Evolutionary conservation across 108 stramenopile genomes (phyloP).

Genomic region (Bacterosira constricta): DNA sequence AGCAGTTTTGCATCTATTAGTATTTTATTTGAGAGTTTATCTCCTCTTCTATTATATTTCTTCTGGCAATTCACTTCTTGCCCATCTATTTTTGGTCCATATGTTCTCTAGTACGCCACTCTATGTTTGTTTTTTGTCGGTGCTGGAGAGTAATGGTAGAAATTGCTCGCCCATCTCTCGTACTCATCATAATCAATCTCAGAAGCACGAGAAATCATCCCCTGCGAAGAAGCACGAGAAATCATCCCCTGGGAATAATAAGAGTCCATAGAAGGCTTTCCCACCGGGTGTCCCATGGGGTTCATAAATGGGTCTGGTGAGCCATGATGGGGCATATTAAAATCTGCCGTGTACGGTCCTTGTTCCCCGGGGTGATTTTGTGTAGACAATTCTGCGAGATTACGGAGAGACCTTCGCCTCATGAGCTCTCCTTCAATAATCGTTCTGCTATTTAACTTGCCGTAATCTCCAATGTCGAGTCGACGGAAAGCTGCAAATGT

Average conservation of each 20-base stretch:
- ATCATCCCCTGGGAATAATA: neutral
- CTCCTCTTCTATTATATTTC: too few relatives aligned
- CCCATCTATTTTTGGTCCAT: too few relatives aligned
- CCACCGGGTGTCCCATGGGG: neutral
- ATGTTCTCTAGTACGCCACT: too few relatives aligned
- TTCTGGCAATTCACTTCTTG: too few relatives aligned
- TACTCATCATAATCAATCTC: slow-evolving; percentile 10
- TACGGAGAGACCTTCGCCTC: slow-evolving; percentile 14
- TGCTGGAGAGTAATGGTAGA: too few relatives aligned
- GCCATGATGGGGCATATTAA: neutral
- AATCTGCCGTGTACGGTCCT: neutral
- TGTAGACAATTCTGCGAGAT: slow-evolving; percentile 9
- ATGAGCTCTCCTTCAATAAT: slow-evolving; percentile 51
- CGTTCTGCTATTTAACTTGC: slow-evolving; percentile 53
- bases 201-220: neutral
- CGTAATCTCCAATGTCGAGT: slow-evolving; percentile 79
- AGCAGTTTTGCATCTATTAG: too few relatives aligned
- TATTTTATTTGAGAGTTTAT: too few relatives aligned
- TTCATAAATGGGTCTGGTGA: neutral
- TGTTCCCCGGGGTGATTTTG: neutral
- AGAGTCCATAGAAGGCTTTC: neutral
- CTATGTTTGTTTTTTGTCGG: too few relatives aligned
- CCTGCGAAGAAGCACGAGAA: slow-evolving; percentile 1
- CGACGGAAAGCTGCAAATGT: slow-evolving; percentile 87
- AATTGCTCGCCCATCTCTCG: slow-evolving; percentile 21